Conservation (phyloP, 2,329 filamentous ascomycete species). For the Pseudogymnoascus sp. region DNA sequence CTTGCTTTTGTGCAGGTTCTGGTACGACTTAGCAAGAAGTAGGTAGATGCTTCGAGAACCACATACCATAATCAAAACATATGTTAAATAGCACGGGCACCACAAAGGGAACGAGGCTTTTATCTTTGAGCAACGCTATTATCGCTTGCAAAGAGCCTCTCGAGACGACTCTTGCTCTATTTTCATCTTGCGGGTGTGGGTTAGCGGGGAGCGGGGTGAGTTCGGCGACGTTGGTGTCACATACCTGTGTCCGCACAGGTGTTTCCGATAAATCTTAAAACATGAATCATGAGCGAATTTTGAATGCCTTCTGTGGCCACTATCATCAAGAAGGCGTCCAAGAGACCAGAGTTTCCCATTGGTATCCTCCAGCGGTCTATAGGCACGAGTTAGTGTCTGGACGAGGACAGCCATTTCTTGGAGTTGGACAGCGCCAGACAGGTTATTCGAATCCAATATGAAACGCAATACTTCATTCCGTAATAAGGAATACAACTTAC, state of each 20-base stretch:
- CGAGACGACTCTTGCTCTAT: conserved; percentile 46
- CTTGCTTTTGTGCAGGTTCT: conserved; percentile 47
- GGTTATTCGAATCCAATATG: neutral
- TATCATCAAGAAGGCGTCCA: conserved; percentile 46
- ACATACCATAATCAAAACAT: conserved; percentile 53
- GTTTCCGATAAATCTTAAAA: conserved; percentile 51
- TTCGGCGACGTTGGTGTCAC: conserved; percentile 11
- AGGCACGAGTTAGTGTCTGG: conserved; percentile 14
- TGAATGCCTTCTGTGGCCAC: conserved; percentile 33
- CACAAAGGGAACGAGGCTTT: conserved; percentile 42
- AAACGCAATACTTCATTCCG: no score
- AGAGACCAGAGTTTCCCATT: conserved; percentile 47
- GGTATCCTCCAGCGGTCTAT: conserved; percentile 48
- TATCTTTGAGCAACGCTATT: conserved; percentile 36
- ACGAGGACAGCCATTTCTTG: neutral
- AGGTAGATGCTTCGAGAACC: conserved; percentile 13
- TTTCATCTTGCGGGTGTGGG: conserved; percentile 39
- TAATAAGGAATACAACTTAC: conserved; percentile 31
- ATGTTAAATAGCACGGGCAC: conserved; percentile 56
- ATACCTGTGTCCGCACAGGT: conserved; percentile 52
- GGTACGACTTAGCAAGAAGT: neutral
- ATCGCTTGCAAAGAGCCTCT: conserved; percentile 40
- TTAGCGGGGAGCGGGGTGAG: conserved; percentile 9
- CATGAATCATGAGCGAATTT: conserved; percentile 42
- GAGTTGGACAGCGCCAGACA: neutral